These are phyloP conservation scores for Eucalyptus grandis DNA, from an alignment of 345 rosid species.

Conservation along the genomic window DNA sequence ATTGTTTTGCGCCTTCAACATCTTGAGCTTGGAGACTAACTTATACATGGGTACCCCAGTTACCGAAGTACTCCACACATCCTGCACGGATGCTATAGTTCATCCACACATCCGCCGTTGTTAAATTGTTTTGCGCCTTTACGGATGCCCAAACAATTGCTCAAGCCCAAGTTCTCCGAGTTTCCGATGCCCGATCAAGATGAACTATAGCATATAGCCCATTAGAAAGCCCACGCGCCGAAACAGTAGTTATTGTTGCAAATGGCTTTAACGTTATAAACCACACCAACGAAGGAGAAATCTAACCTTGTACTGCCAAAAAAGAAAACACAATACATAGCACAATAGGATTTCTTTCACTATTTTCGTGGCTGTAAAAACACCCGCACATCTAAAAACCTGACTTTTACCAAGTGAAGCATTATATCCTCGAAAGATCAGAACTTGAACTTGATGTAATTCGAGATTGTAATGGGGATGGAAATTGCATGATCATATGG, in stretches of 20 bases:
- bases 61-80: too few species aligned
- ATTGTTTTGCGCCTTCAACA: too few species aligned
- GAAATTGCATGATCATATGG: background rate
- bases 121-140: background rate
- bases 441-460: accelerated
- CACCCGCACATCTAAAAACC: background rate
- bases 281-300: background rate
- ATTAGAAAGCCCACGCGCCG: background rate
- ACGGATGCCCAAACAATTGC: background rate
- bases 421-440: accelerated
- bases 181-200: background rate
- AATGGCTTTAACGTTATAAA: background rate
- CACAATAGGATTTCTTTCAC: background rate
- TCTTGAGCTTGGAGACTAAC: too few species aligned
- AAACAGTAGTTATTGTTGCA: background rate
- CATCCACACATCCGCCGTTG: background rate
- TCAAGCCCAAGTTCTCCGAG: background rate
- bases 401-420: accelerated
- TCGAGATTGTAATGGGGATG: accelerated
- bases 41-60: too few species aligned
- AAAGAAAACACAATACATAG: background rate
- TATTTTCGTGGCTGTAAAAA: background rate
- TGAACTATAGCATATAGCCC: background rate
- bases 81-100: too few species aligned
- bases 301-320: background rate